A percentile compares a stretch with the other conserved stretches of the same genome.
phyloP scores from a whole-genome alignment of 805 yeast species.

The Candida wancherniae region DNA sequence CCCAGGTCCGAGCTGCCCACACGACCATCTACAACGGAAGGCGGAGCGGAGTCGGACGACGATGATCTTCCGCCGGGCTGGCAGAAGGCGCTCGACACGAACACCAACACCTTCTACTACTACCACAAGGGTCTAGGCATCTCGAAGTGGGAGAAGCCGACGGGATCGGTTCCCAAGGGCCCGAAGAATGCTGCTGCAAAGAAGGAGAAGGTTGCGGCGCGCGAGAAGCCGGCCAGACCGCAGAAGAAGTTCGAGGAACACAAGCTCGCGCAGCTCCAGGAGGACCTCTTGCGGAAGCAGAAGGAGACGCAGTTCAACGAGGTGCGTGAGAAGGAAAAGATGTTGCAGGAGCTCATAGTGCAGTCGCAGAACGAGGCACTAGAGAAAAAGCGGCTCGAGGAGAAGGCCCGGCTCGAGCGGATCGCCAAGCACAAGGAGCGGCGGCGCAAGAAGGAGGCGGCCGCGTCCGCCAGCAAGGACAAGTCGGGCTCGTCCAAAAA shows the following conservation, averaged over 20 bases:
- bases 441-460: conserved; percentile 12
- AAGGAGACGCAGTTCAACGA: conserved; percentile 30
- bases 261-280: conserved; percentile 29
- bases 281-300: conserved; percentile 28
- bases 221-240: conserved; percentile 4
- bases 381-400: conserved; percentile 26
- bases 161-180: conserved; percentile 28
- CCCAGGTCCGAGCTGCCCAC: conserved; percentile 14
- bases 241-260: conserved; percentile 13
- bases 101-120: conserved; percentile 46
- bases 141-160: conserved; percentile 62
- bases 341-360: conserved; percentile 32
- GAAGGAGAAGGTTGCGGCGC: conserved; percentile 3
- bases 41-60: conserved; percentile 15
- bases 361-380: conserved; percentile 28
- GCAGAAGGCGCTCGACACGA: conserved; percentile 52
- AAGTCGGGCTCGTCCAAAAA: conserved; percentile 4
- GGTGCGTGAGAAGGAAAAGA: conserved; percentile 31
- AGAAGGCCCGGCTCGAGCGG: conserved; percentile 19
- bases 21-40: conserved; percentile 4
- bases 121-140: conserved; percentile 45
- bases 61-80: conserved; percentile 56
- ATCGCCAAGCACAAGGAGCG: conserved; percentile 20
- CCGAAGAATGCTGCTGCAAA: conserved; percentile 19
- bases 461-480: conserved; percentile 4